Base-by-base conservation (phyloP, 2,329 filamentous ascomycete genomes). In the Sporothrix humicola region DNA sequence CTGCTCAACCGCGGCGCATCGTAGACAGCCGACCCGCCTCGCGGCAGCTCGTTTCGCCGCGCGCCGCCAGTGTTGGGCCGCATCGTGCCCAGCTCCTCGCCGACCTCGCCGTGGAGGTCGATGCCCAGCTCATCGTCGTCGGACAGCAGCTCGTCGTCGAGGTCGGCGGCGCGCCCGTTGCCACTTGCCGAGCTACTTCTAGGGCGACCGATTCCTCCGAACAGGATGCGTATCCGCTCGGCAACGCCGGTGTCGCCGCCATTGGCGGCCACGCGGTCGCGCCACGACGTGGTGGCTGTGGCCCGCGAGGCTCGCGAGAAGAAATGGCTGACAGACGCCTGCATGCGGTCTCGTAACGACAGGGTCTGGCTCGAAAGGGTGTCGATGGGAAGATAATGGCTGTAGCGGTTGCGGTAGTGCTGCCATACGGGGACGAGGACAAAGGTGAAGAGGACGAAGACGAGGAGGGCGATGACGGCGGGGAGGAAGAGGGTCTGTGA, bases 321-420 rank as follows among this genome's bases (percentile, higher is more conserved):
- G 77, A 82, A 81, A 31, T 81, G 79, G 2, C 80, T 81, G 50
- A 86, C 77, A 13, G 79, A 79, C 69, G 80, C 78, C 76, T 85
- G 84, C 75, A 89, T 78, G 75, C 88, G 84, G 66, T 87, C 82
- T 42, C 89, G 86, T 31, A 90, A 77, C 75, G 89, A 83, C 8
- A 83, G 82, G 6, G 87, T 90, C 69, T 86, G 87, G 69, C 84
- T 87, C 26, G 88, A 88, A 74, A 92, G 88, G 46, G 86, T 84
- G 75, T 92, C 87, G 76, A 94, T 82, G 0, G 92, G 92, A 1
- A 94, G 87, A 79, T 94, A 94, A 75, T 93, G 90, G 79, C 89
- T 87, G 81, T 94, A 94, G 74, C 91, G 89, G 77, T 87, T 87
- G 76, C 88, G 90, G 81, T 93, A 92, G 73, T 87, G 88, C 66